A percentile compares a stretch with the other conserved stretches of the same genome.
phyloP scores from a whole-genome alignment of 1,284 basidiomycete genomes.

The Dichomitus squalens region DNA sequence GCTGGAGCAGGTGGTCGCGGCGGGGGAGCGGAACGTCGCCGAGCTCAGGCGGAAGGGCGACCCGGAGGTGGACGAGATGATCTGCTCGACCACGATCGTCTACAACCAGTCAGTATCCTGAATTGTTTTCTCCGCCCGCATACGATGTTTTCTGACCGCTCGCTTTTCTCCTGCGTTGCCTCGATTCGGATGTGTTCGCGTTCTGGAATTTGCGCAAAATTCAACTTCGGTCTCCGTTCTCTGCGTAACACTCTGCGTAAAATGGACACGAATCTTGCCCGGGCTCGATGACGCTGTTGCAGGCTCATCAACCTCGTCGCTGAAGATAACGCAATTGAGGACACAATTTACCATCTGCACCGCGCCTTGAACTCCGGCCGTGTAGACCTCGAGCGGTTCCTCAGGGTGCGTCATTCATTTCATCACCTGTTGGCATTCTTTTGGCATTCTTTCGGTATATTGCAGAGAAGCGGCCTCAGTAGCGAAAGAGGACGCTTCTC shows the following conservation, averaged over 20 bases:
- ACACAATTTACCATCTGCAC: constrained; percentile 96
- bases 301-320: constrained; percentile 94
- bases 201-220: not conserved
- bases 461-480: not conserved
- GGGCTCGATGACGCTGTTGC: constrained; percentile 6
- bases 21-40: constrained; percentile 67
- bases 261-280: not conserved
- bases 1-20: constrained; percentile 61
- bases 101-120: constrained; percentile 83
- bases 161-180: not conserved
- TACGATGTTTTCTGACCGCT: not conserved
- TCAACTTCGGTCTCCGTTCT: not conserved
- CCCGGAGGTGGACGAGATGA: constrained; percentile 89
- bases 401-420: constrained; percentile 63
- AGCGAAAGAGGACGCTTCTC: not conserved
- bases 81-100: constrained; percentile 94
- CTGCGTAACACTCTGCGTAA: too few relatives aligned
- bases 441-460: not conserved
- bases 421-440: too few relatives aligned
- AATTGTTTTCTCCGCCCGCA: not conserved
- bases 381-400: constrained; percentile 90
- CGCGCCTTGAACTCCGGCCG: constrained; percentile 91
- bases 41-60: constrained; percentile 77
- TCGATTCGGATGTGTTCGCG: not conserved
- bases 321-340: constrained; percentile 98